Evolutionary conservation across 176 grass and related monocot species (phyloP), one percentile per base, ranked within the genome.

Genomic region (Oropetium thomaeum): DNA sequence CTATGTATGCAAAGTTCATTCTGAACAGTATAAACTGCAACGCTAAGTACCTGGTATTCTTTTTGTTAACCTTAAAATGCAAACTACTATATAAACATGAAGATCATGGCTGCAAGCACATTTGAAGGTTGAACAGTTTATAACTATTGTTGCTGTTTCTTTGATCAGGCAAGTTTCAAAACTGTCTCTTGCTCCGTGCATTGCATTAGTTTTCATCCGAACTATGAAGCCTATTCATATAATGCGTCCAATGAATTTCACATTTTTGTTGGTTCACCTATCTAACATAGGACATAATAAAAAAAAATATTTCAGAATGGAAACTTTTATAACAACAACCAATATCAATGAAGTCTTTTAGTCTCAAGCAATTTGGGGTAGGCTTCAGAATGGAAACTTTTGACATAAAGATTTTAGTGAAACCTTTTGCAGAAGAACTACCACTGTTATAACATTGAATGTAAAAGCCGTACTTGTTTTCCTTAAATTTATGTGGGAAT

Each of bases 351-450:
- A n/a, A n/a, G n/a, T n/a, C n/a, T n/a, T n/a, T n/a, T n/a, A n/a
- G n/a, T n/a, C n/a, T n/a, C n/a, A n/a, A n/a, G n/a, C n/a, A n/a
- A n/a, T n/a, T n/a, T n/a, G n/a, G n/a, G n/a, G n/a, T n/a, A n/a
- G n/a, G n/a, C n/a, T n/a, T n/a, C n/a, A n/a, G n/a, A n/a, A n/a
- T n/a, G n/a, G n/a, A n/a, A 31, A 58, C 2, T 54, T 19, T 16
- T 54, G n/a, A 37, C 10, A 43, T 31, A 67, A 40, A 51, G 14
- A 32, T 19, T 48, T 33, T 10, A 60, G 3, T 70, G 59, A 8
- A 55, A 48, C 23, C 39, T 79, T 80, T 71, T 62, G 62, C 27
- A 19, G 39, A 19, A 48, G n/a, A 69, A 61, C 4, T 35, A 48
- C 48, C 57, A 62, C 16, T 0, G 1, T 29, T 80, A 51, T 29